phyloP scores from a whole-genome alignment of 805 yeast species.

The Cyberlindnera meyerae region DNA sequence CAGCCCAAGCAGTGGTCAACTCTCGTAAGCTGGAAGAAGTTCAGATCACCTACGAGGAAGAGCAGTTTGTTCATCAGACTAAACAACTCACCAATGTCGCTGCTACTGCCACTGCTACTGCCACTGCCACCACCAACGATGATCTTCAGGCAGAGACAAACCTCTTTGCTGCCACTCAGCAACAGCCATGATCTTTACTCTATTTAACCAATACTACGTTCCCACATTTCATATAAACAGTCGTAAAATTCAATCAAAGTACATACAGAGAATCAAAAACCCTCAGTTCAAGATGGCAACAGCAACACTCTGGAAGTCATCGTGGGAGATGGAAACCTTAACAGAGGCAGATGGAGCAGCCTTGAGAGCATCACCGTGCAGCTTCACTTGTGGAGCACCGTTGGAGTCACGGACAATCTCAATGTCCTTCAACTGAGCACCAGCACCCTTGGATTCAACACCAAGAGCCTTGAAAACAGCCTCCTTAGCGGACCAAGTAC shows the following conservation, averaged over 20 bases:
- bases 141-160: conserved; percentile 20
- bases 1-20: conserved; percentile 6
- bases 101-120: conserved; percentile 13
- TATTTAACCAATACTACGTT: too few relatives aligned
- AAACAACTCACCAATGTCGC: conserved; percentile 7
- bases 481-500: conserved; percentile 99
- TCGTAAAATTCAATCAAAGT: too few relatives aligned
- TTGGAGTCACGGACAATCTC: conserved; percentile 67
- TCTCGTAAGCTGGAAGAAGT: not conserved
- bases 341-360: conserved; percentile 72
- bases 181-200: too few relatives aligned
- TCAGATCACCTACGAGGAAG: conserved; percentile 4
- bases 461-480: conserved; percentile 96
- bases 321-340: conserved; percentile 91
- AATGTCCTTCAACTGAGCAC: conserved; percentile 88
- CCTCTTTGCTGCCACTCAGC: conserved; percentile 16
- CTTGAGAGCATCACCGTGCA: conserved; percentile 69
- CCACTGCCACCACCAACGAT: too few relatives aligned
- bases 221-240: too few relatives aligned
- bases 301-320: conserved; percentile 95
- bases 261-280: not conserved
- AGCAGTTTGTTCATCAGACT: conserved; percentile 12
- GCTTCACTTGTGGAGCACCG: conserved; percentile 73
- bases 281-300: conserved; percentile 61
- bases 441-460: conserved; percentile 87